Base-by-base conservation (phyloP, 306 rosid species). In the Lagenaria siceraria region DNA sequence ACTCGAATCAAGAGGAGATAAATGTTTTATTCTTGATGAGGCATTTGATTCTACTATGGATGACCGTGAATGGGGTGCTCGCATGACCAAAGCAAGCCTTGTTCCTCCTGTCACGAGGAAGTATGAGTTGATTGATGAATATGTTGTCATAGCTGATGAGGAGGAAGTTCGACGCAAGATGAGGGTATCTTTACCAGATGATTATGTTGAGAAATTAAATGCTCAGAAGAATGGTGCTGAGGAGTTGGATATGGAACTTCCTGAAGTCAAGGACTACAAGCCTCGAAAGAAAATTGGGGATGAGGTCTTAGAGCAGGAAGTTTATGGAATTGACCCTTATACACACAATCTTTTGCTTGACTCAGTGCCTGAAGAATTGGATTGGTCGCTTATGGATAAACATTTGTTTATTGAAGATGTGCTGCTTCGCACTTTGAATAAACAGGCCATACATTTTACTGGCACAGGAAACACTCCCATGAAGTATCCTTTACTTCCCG, bases 31-130 rank as follows among this genome's bases (percentile, higher is more conserved):
- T 52, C 77, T 84, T 11, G 90, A 87, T 75, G 93, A 82, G 53
- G 84, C 87, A 58, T 79, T 83, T 78, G 87, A 83, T 81, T 88
- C 91, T 75, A 82, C 76, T 78, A 82, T 85, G 52, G 97, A 88
- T 83, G 99, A 96, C 69, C 98, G 97, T 38, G 97, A 96, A 82
- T 96, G 99, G 99, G 99, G 99, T 64, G 99, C 99, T 83, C 99
- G 99, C 61, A 96, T 96, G 99, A 96, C 99, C 2, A 96, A 92
- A 90, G 90, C 91, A 63, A 96, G 99, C 85, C 80, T 96, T 86
- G 99, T 96, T 86, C 99, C 99, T 86, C 99, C 99, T 25, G 98
- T 90, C 79, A 96, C 99, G 3, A 87, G 99, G 78, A 96, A 96
- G 87, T 96, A 96, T 77, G 92, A 96, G 80, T 91, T 90, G 82